Evolutionary conservation across 1,284 basidiomycete species (phyloP).

Genomic region (Cutaneotrichosporon dermatis): DNA sequence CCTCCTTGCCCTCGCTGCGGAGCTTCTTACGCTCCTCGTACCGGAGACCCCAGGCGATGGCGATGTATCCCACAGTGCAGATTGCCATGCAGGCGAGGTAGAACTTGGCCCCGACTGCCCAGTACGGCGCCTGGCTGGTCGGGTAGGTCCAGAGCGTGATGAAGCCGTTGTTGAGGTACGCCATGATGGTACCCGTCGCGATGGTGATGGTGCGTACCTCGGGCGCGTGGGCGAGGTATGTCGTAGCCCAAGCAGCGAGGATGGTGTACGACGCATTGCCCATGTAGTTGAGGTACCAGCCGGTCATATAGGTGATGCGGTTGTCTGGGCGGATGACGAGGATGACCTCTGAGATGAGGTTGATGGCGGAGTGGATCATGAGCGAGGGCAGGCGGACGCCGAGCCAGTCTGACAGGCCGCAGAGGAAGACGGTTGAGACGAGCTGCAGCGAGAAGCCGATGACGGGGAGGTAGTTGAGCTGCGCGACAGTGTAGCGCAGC

Average conservation of each 20-base stretch:
- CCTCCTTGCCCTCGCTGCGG: constrained; percentile 4
- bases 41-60: constrained; percentile 14
- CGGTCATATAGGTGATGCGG: constrained; percentile 7
- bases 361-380: constrained; percentile 9
- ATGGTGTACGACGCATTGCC: constrained; percentile 10
- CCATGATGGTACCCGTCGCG: constrained; percentile 14
- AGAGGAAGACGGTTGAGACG: constrained; percentile 4
- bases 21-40: constrained; percentile 13
- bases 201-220: constrained; percentile 11
- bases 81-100: constrained; percentile 16
- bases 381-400: constrained; percentile 15
- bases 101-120: constrained; percentile 15
- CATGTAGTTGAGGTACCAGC: constrained; percentile 16
- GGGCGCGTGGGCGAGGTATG: constrained; percentile 9
- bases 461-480: constrained; percentile 16
- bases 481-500: constrained; percentile 14
- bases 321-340: constrained; percentile 9
- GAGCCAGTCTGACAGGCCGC: constrained; percentile 8
- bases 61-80: constrained; percentile 6
- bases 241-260: constrained; percentile 10
- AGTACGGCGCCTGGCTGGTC: constrained; percentile 12
- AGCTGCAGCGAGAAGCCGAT: constrained; percentile 8
- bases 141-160: constrained; percentile 17
- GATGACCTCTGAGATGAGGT: constrained; percentile 12
- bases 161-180: constrained; percentile 14